These are phyloP conservation scores for Phytophthora melonis DNA, from an alignment of 352 stramenopile species.

Conservation along the genomic window DNA sequence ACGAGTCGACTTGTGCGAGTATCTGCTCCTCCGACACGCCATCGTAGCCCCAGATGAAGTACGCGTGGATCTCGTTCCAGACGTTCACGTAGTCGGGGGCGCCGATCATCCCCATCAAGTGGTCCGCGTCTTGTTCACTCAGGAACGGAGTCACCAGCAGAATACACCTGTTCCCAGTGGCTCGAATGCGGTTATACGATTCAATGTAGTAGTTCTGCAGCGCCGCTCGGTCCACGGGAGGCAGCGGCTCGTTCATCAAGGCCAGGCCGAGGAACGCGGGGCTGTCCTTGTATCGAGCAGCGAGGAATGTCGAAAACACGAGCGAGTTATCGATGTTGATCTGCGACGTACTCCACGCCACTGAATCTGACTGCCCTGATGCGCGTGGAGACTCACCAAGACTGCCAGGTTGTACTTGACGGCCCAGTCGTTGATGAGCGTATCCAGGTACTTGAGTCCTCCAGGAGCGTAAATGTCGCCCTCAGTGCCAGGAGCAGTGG, in stretches of 20 bases:
- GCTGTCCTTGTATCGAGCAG: slow-evolving; percentile 50
- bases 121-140: slow-evolving; percentile 33
- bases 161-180: slow-evolving; percentile 51
- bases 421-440: slow-evolving; percentile 60
- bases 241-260: slow-evolving; percentile 63
- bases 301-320: slow-evolving; percentile 49
- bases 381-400: slow-evolving; percentile 10
- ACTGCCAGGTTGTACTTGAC: slow-evolving; percentile 64
- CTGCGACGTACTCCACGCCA: slow-evolving; percentile 42
- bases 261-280: slow-evolving; percentile 59
- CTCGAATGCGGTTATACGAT: slow-evolving; percentile 49
- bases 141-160: slow-evolving; percentile 47
- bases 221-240: slow-evolving; percentile 15
- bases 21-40: slow-evolving; percentile 7
- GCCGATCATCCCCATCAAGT: slow-evolving; percentile 39
- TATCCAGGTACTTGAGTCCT: slow-evolving; percentile 62
- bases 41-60: slow-evolving; percentile 59
- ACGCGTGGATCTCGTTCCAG: slow-evolving; percentile 67
- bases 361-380: slow-evolving; percentile 72
- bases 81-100: slow-evolving; percentile 54
- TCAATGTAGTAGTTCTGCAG: slow-evolving; percentile 49
- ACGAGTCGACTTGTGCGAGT: slow-evolving; percentile 24
- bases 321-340: slow-evolving; percentile 51
- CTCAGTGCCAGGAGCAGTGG: slow-evolving; percentile 22
- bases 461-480: slow-evolving; percentile 32